Evolutionary conservation across 306 rosid species (phyloP), one percentile per base, ranked within the genome.

Genomic region (Sphenostylis stenocarpa): DNA sequence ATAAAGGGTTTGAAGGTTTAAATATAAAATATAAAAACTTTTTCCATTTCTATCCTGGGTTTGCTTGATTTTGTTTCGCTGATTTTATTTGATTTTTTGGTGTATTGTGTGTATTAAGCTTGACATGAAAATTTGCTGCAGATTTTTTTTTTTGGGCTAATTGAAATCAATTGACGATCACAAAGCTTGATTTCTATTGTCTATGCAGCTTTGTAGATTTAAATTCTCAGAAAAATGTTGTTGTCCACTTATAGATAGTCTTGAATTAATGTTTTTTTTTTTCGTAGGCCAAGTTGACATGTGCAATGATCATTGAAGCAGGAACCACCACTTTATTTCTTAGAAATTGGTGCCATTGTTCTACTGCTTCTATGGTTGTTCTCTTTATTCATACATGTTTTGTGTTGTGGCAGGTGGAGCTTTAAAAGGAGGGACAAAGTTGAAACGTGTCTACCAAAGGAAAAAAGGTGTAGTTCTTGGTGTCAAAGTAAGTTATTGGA

Each of bases 351-450:
- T 51, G 66, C 73, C 52, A 16, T 64, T 65, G 9, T 44, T 65
- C 61, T 29, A 5, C 24, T 39, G 47, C 43, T 38, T 52, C 26
- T 0, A 28, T 7, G 17, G 63, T 72, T 61, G 13, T 74, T 81
- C 66, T 20, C 39, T 38, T 17, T 34, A 74, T 74, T 49, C 67
- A 43, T 67, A 53, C 49, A 75, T 77, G 83, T 76, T 43, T 84
- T 60, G 69, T 82, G 77, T 80, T 82, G 77, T 82, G 47, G 78
- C 48, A 80, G 77, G 76, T 63, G 64, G 58, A 67, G 76, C 51
- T 79, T 76, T 70, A 53, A n/a, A 70, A 21, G 75, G 45, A 79
- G 70, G 57, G 70, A 70, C 74, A 61, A 8, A 57, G 60, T 29
- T 48, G 73, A 76, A 76, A 71, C 76, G 75, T 77, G 75, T 78